A percentile compares a stretch with the other conserved stretches of the same genome.
Evolutionary conservation across 257 asterid genomes (phyloP).

Genomic region (Jacaranda mimosifolia): DNA sequence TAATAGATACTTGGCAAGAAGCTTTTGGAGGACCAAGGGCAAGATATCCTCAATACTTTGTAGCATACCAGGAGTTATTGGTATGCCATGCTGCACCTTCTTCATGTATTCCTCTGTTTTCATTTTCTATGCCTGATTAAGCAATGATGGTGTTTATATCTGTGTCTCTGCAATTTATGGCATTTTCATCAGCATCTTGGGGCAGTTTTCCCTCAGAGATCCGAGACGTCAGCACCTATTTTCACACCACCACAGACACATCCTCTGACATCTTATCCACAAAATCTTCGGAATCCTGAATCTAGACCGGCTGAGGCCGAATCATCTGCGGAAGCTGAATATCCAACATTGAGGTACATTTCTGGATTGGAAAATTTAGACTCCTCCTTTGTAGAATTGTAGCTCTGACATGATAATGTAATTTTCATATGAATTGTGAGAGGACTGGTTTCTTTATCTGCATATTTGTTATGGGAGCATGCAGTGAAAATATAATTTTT

Average conservation of each 20-base stretch:
- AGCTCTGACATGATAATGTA: not conserved
- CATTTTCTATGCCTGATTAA: slow-evolving; percentile 18
- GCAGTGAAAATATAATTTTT: not conserved
- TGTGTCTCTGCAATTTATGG: slow-evolving; percentile 25
- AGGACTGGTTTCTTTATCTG: not conserved
- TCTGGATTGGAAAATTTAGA: not conserved
- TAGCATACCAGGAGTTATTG: slow-evolving; percentile 83
- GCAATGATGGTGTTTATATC: slow-evolving; percentile 18
- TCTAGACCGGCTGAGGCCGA: slow-evolving; percentile 57
- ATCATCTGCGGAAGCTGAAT: slow-evolving; percentile 84
- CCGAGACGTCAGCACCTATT: slow-evolving; percentile 72
- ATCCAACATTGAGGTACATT: slow-evolving; percentile 72
- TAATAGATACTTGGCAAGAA: slow-evolving; percentile 92
- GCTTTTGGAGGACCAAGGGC: slow-evolving; percentile 90
- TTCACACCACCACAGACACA: slow-evolving; percentile 82
- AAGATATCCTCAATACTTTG: slow-evolving; percentile 76
- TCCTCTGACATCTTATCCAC: slow-evolving; percentile 68
- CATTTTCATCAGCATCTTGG: slow-evolving; percentile 71
- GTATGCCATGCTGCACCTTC: slow-evolving; percentile 39
- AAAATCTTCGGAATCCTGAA: slow-evolving; percentile 63
- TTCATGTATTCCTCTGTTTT: not conserved
- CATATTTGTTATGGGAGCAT: not conserved
- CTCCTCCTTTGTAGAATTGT: not conserved
- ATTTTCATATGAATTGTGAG: not conserved
- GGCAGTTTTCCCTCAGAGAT: slow-evolving; percentile 76